Conservation (phyloP, 805 yeast genomes). For the Lachancea mirantina region DNA sequence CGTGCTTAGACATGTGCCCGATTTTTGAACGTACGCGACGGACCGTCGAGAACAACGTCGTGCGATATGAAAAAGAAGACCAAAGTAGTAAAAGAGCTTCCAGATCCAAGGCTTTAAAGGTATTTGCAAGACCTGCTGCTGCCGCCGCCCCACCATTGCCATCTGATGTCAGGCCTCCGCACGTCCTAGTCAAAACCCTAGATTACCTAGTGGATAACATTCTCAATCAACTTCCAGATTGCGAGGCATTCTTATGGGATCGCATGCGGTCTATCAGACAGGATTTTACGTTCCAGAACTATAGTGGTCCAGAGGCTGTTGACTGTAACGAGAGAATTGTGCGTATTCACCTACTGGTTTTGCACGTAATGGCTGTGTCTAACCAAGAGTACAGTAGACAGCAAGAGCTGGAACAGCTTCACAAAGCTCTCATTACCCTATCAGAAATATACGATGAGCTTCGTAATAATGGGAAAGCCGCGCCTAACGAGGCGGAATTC, state of each 20-base stretch:
- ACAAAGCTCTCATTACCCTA: constrained; percentile 81
- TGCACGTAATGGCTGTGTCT: constrained; percentile 79
- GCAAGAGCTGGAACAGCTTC: constrained; percentile 91
- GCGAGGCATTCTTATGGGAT: constrained; percentile 94
- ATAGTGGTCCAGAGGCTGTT: constrained; percentile 86
- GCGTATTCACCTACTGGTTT: constrained; percentile 71
- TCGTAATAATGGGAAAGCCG: constrained; percentile 55
- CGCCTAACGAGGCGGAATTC: constrained; percentile 88
- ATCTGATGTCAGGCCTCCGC: constrained; percentile 94
- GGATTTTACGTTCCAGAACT: constrained; percentile 93
- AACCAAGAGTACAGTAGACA: constrained; percentile 77
- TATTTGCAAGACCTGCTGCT: constrained; percentile 94
- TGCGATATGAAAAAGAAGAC: constrained; percentile 65
- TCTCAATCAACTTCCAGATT: constrained; percentile 63
- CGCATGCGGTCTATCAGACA: constrained; percentile 94
- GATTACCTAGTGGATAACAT: constrained; percentile 62
- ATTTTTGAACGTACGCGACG: constrained; percentile 84
- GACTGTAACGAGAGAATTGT: constrained; percentile 90
- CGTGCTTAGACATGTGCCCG: constrained; percentile 94
- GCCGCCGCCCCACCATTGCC: constrained; percentile 98
- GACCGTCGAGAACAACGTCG: constrained; percentile 79
- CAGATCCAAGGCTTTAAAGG: constrained; percentile 64
- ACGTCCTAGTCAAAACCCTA: constrained; percentile 56
- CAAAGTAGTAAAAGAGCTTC: constrained; percentile 48
- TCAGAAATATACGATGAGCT: constrained; percentile 82